Evolutionary conservation across 345 rosid species (phyloP).

Genomic region (Hibiscus trionum): DNA sequence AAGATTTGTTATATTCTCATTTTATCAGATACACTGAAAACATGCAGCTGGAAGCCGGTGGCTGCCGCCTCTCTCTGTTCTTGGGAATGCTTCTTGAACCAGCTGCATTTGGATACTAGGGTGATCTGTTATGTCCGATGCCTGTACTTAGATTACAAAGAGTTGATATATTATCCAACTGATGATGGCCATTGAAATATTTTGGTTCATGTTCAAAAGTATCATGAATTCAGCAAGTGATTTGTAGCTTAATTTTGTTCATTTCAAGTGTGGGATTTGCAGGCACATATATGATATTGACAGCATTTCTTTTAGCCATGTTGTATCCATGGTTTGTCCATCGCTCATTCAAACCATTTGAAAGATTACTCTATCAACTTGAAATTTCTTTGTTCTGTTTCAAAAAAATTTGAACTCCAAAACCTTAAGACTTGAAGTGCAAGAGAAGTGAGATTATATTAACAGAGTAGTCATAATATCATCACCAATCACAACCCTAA

Average conservation of each 20-base stretch:
- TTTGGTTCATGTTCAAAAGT: slow-evolving; percentile 5
- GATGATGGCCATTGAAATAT: slow-evolving; percentile 1
- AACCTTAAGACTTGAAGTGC: slow-evolving; percentile 29
- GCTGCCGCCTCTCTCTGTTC: slow-evolving; percentile 2
- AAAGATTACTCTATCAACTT: too few relatives aligned
- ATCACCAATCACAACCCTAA: not conserved
- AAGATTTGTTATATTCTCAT: not conserved
- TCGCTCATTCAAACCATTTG: not conserved
- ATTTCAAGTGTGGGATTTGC: not conserved
- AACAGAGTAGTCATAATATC: slow-evolving; percentile 4
- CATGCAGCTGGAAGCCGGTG: not conserved
- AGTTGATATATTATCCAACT: not conserved
- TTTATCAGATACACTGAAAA: slow-evolving; percentile 11
- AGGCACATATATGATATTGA: not conserved
- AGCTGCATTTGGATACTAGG: not conserved
- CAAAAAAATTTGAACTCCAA: slow-evolving; percentile 7
- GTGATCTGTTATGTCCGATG: not conserved
- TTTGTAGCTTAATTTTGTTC: not conserved
- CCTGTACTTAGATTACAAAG: not conserved
- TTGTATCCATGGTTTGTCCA: not conserved
- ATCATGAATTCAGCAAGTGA: not conserved
- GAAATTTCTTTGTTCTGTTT: too few relatives aligned
- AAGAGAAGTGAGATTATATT: slow-evolving; percentile 15
- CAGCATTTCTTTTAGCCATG: not conserved
- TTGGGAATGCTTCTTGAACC: not conserved